Conservation (phyloP, 257 asterid species). For the Fraxinus americana region DNA sequence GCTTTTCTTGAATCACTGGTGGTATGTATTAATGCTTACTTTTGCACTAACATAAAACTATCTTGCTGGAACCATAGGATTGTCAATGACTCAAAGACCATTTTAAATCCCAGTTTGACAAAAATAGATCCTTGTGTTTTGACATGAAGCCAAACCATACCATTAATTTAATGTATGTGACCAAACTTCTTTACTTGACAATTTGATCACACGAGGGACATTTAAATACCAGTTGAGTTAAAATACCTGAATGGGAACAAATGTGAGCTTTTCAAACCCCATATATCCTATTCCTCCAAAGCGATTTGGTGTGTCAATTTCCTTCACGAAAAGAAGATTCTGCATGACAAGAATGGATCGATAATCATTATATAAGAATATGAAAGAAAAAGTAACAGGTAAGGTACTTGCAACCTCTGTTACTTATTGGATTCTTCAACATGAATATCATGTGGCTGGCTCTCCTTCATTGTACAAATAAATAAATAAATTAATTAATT, state of each 20-base stretch:
- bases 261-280: conserved; percentile 94
- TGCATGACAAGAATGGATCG: conserved; percentile 39
- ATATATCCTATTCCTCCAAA: conserved; percentile 84
- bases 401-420: neutral
- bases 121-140: neutral
- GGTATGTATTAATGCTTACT: neutral
- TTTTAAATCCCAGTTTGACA: neutral
- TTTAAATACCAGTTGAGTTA: conserved; percentile 3
- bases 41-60: neutral
- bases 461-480: neutral
- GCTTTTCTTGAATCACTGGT: neutral
- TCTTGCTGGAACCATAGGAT: neutral
- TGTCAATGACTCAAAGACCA: neutral
- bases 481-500: neutral
- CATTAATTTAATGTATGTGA: neutral
- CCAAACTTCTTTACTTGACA: conserved; percentile 7
- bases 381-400: conserved; percentile 4
- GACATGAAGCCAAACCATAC: neutral
- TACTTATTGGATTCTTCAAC: neutral
- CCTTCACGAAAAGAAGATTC: conserved; percentile 90
- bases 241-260: conserved; percentile 90
- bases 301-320: conserved; percentile 72
- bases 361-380: conserved; percentile 17
- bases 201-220: neutral
- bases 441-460: neutral